Base-by-base conservation (phyloP, 1,284 basidiomycete species). In the Bjerkandera adusta region DNA sequence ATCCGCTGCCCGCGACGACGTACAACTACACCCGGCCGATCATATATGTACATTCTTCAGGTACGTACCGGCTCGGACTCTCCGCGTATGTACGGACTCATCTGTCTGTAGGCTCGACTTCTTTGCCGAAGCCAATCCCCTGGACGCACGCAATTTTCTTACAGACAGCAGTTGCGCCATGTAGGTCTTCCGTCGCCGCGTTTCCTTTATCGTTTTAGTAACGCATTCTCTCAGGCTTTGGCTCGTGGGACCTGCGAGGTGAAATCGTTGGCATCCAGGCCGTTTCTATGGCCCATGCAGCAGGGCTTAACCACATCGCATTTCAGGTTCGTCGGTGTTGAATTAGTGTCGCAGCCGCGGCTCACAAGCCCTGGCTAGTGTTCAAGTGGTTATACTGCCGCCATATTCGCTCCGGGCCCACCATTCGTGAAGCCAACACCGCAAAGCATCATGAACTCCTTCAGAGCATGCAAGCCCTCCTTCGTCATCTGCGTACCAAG, bases 401-500 rank as follows among this genome's bases (percentile, higher is more conserved):
- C 36, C 6, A 37, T 21, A 7, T 18, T 37, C 4, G 18, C 36
- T 15, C 36, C 36, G 12, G 36, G 36, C 10, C 36, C 36, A 11
- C 36, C 36, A 21, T 37, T 21, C 18, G 6, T 37, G 5, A 22
- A 13, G 13, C 36, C 36, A 4, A 37, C 15, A 11, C 36, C 36
- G 5, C 18, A 37, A 21, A 22, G 18, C 21, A 21, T 37, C 10
- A 37, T 37, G 36, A 18, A 22, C 36, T 37, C 36, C 24, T 37
- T 37, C 36, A 16, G 36, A 12, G 36, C 18, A 7, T 21, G 18
- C 5, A 18, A 22, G 21, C 36, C 36, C 5, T 15, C 36, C 7
- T 20, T 56, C 26, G 45, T 56, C 1, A 53, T 58, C 45, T 54
- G 50, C 34, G 55, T 58, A 4, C 61, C 61, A 1, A 51, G 49